phyloP scores from a whole-genome alignment of 352 stramenopile genomes.

The Peronospora farinosa region DNA sequence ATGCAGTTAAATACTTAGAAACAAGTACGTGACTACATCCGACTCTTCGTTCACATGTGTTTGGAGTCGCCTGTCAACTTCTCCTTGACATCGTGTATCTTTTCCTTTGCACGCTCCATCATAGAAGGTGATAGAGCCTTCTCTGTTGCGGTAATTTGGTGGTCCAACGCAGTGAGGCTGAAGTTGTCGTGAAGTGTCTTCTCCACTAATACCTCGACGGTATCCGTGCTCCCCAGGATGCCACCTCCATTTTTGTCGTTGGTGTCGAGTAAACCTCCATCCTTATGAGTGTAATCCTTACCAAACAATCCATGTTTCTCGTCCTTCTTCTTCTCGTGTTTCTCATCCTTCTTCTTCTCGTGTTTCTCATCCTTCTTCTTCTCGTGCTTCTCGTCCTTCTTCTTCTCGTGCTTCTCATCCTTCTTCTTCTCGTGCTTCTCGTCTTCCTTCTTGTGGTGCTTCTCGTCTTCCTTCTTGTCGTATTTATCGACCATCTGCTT shows the following conservation, averaged over 20 bases:
- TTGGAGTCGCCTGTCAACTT: slow-evolving; percentile 24
- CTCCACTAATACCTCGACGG: slow-evolving; percentile 21
- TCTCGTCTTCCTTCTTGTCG: too few relatives aligned
- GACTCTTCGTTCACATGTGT: slow-evolving; percentile 1
- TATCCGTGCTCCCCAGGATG: slow-evolving; percentile 24
- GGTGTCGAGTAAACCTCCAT: not conserved
- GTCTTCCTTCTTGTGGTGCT: too few relatives aligned
- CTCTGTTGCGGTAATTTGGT: slow-evolving; percentile 21
- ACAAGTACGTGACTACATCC: not conserved
- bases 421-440: too few relatives aligned
- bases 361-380: too few relatives aligned
- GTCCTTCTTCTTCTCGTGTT: too few relatives aligned
- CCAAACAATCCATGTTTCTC: too few relatives aligned
- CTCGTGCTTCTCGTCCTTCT: too few relatives aligned
- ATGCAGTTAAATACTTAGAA: not conserved
- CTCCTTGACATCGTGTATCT: slow-evolving; percentile 26
- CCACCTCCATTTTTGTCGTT: slow-evolving; percentile 20
- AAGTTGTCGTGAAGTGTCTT: slow-evolving; percentile 24
- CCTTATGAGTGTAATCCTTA: too few relatives aligned
- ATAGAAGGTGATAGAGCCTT: slow-evolving; percentile 24
- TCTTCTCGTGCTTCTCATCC: too few relatives aligned
- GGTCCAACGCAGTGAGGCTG: slow-evolving; percentile 17
- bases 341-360: too few relatives aligned
- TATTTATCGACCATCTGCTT: too few relatives aligned
- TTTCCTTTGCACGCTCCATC: slow-evolving; percentile 27